Base-by-base conservation (phyloP, 805 yeast genomes). In the Metschnikowia proteae region DNA sequence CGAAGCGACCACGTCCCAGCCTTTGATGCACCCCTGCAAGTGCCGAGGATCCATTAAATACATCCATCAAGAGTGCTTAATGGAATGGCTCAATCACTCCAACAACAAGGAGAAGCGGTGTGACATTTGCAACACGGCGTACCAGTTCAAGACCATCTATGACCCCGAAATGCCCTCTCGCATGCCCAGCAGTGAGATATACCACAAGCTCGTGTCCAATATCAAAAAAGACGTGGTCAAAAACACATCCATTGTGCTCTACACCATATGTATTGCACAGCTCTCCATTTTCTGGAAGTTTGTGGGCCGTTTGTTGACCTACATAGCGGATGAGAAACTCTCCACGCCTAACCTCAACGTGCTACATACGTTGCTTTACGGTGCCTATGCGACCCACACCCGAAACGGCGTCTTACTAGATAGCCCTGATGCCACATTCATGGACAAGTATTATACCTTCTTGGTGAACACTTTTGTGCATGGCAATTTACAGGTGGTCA, bases 31-130 rank as follows among this genome's bases (percentile, higher is more conserved):
- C 65, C 99, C 99, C 3, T 94, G 99, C 68, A 84, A 81, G 60
- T 94, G 99, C 68, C 76, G 89, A 46, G 99, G 99, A 1, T 86
- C 96, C 10, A 95, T 94, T 64, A 86, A 85, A 63, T 91, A 83
- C 60, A 88, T 94, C 46, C 99, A 94, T 65, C 96, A 92, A 65
- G 95, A 86, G 48, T 94, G 99, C 53, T 68, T 92, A 40, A 70
- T 82, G 59, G 94, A 88, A 60, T 92, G 99, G 99, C 77, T 94
- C 36, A 74, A 76, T 44, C 90, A 82, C 61, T 74, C 87, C 17
- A 73, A 78, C 45, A 81, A 83, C 50, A 76, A 76, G 31, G 74
- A 83, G 9, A 65, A 65, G 48, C 74, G 79, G 34, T 94, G 98
- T 75, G 98, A 92, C 64, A 86, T 94, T 36, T 94, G 98, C 65